phyloP scores from a whole-genome alignment of 2,329 filamentous ascomycete genomes.

The Aspergillus sp. region DNA sequence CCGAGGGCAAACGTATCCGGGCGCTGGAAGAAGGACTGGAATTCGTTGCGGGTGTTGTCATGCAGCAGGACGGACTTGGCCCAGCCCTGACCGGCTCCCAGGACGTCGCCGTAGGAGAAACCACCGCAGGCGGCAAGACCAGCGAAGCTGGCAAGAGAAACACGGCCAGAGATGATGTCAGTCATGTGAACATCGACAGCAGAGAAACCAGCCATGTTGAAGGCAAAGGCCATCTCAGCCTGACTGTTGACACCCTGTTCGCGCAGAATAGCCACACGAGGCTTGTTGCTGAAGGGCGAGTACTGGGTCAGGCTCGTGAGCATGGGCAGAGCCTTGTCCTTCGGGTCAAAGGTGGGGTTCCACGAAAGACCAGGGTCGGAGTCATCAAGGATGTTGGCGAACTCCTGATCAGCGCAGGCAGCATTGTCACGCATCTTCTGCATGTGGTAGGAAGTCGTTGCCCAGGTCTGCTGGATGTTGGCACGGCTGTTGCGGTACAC shows the following conservation, averaged over 20 bases:
- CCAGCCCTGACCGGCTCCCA: constrained; percentile 96
- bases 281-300: constrained; percentile 60
- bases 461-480: constrained; percentile 83
- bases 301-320: constrained; percentile 59
- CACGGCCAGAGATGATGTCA: constrained; percentile 75
- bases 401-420: constrained; percentile 80
- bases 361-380: constrained; percentile 80
- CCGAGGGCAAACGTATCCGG: constrained; percentile 89
- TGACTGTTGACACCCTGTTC: constrained; percentile 96
- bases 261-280: constrained; percentile 84
- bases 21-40: constrained; percentile 80
- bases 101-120: constrained; percentile 90
- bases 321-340: constrained; percentile 72
- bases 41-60: constrained; percentile 70
- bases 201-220: constrained; percentile 86
- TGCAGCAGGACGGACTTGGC: constrained; percentile 90
- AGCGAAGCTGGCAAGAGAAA: constrained; percentile 77
- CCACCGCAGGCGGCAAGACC: constrained; percentile 94
- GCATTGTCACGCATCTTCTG: constrained; percentile 89
- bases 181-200: constrained; percentile 96
- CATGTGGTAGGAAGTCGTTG: constrained; percentile 84
- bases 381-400: constrained; percentile 69
- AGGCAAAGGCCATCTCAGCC: constrained; percentile 97
- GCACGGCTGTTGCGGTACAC: constrained; percentile 69
- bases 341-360: constrained; percentile 75